Percentiles rank a stretch among this genome's conserved stretches.
Conservation (phyloP, 805 yeast species). For the Kuraishia borneana region DNA sequence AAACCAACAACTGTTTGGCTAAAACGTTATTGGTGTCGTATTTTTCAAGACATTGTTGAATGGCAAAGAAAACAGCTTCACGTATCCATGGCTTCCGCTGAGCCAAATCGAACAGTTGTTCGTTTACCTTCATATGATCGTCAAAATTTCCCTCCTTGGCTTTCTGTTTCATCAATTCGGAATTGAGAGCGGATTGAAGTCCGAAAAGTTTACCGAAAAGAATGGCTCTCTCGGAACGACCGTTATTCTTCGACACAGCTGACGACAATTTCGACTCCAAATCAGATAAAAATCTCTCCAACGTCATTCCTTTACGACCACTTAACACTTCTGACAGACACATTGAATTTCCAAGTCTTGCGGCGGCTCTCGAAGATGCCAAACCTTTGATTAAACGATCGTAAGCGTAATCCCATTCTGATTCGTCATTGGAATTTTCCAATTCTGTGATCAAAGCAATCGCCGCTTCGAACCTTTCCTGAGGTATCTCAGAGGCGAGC, state of each 20-base stretch:
- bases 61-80: slow-evolving; percentile 67
- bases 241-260: slow-evolving; percentile 38
- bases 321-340: slow-evolving; percentile 64
- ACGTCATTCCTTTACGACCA: slow-evolving; percentile 22
- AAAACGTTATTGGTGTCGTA: too few relatives aligned
- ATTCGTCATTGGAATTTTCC: slow-evolving; percentile 22
- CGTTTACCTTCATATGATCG: slow-evolving; percentile 29
- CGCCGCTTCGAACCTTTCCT: slow-evolving; percentile 67
- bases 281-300: slow-evolving; percentile 24
- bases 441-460: slow-evolving; percentile 54
- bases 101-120: slow-evolving; percentile 45
- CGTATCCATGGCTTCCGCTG: slow-evolving; percentile 71
- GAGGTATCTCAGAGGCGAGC: slow-evolving; percentile 65
- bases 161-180: slow-evolving; percentile 25
- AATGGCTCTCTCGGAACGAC: slow-evolving; percentile 72
- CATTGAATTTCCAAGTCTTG: slow-evolving; percentile 81
- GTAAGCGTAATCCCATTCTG: slow-evolving; percentile 77
- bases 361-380: slow-evolving; percentile 70
- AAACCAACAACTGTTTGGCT: slow-evolving; percentile 8
- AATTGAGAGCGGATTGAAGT: slow-evolving; percentile 58
- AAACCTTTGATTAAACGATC: slow-evolving; percentile 73
- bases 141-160: slow-evolving; percentile 9
- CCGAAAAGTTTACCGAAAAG: slow-evolving; percentile 83
- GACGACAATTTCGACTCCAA: slow-evolving; percentile 24
- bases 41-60: slow-evolving; percentile 38